These are phyloP conservation scores for Escallonia herrerae DNA, from an alignment of 129 eudicot species.

Conservation along the genomic window DNA sequence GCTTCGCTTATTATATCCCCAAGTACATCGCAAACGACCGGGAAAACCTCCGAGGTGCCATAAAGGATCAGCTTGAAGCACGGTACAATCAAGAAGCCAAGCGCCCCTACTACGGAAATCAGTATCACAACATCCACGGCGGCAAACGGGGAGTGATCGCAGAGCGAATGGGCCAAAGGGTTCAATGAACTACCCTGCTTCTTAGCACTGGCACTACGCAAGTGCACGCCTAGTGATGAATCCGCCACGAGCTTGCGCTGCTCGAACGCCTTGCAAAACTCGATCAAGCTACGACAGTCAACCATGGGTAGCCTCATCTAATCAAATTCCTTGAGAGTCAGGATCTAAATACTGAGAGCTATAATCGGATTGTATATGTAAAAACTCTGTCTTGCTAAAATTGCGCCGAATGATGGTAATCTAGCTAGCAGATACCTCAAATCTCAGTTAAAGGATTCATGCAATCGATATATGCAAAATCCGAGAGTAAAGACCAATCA, in stretches of 20 bases:
- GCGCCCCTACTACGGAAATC: constrained; percentile 32
- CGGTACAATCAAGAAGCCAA: constrained; percentile 37
- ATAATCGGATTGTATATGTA: no score
- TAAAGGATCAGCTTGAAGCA: constrained; percentile 25
- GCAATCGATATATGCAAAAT: no score
- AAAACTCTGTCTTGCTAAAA: no score
- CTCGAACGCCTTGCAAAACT: constrained; percentile 49
- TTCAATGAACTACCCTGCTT: constrained; percentile 16
- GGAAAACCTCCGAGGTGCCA: constrained; percentile 20
- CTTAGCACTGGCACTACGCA: background rate
- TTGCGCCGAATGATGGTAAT: no score
- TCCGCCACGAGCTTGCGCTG: constrained; percentile 28
- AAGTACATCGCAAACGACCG: constrained; percentile 9
- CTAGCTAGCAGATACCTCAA: no score
- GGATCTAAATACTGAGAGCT: no score
- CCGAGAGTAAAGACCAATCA: no score
- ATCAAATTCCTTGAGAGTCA: background rate
- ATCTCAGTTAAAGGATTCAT: no score
- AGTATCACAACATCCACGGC: constrained; percentile 37
- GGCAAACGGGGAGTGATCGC: constrained; percentile 36
- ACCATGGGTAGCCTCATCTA: constrained; percentile 50
- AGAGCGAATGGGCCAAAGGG: constrained; percentile 30
- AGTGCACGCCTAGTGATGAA: constrained; percentile 3
- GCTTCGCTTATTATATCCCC: constrained; percentile 22
- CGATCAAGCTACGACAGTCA: constrained; percentile 53